These are phyloP conservation scores for Candida maris DNA, from an alignment of 805 yeast genomes.

Conservation along the genomic window DNA sequence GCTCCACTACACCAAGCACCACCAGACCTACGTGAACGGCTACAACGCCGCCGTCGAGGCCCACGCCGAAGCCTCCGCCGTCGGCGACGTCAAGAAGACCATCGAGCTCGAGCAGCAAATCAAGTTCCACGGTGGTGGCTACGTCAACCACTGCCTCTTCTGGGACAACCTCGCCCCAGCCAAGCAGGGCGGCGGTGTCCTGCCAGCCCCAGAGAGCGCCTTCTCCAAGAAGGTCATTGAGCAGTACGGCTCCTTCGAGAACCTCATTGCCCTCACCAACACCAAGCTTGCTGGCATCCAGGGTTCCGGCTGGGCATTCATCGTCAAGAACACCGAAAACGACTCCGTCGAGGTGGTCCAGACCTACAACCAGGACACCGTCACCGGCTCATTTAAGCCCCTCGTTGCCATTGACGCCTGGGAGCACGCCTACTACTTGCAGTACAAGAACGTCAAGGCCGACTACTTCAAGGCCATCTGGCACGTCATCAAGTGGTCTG, in stretches of 20 bases:
- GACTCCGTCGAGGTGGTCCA: constrained; percentile 77
- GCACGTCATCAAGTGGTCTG: constrained; percentile 93
- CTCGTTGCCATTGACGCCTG: constrained; percentile 90
- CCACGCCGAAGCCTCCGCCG: constrained; percentile 57
- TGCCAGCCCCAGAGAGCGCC: constrained; percentile 51
- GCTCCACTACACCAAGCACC: constrained; percentile 85
- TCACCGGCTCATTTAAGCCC: constrained; percentile 64
- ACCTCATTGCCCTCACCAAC: constrained; percentile 60
- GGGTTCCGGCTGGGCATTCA: constrained; percentile 95
- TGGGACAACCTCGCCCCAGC: constrained; percentile 85
- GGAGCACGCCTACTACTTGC: constrained; percentile 96
- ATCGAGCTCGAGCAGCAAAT: constrained; percentile 67
- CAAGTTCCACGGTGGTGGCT: constrained; percentile 94
- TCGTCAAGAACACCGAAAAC: constrained; percentile 74
- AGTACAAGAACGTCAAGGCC: constrained; percentile 85
- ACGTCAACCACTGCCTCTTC: constrained; percentile 77
- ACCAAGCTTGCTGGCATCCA: constrained; percentile 78
- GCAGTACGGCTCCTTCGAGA: constrained; percentile 73
- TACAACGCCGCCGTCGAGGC: constrained; percentile 77
- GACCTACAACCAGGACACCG: constrained; percentile 85
- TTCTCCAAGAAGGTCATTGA: constrained; percentile 55
- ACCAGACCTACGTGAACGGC: constrained; percentile 86
- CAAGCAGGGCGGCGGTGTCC: constrained; percentile 72
- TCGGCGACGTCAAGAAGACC: constrained; percentile 56
- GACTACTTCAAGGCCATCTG: constrained; percentile 93